Base-by-base conservation (phyloP, 495 filamentous ascomycete genomes). In the Penicillium macrosclerotiorum region DNA sequence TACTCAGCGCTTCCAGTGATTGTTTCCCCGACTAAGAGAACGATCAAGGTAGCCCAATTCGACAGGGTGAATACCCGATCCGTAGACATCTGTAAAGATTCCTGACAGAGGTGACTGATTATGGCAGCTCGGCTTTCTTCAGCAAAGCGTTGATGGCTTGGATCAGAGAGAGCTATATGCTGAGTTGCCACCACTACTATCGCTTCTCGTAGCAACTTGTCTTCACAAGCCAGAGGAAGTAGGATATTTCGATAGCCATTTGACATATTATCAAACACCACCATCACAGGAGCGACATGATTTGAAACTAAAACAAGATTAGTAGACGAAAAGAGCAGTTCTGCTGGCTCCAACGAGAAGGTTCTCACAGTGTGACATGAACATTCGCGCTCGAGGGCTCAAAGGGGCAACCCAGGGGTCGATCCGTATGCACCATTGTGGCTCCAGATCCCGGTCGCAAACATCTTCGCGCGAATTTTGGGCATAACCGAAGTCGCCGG, bases 211-310 rank as follows among this genome's bases (percentile, higher is more conserved):
- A 92, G 72, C 8, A 86, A 82, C 42, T 76, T 72, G 59, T 92
- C 81, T 32, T 79, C 68, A 25, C 85, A 75, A 0, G 88, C 88
- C 63, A 90, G 80, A 8, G 86, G 84, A 6, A 92, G 69, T 44
- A 92, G 66, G 62, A 89, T 78, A 45, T 85, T 82, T 47, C 85
- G 83, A 65, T 89, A 90, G 12, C 86, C 85, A 62, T 89, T 89
- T 44, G 80, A 79, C 46, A 81, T 71, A 25, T 46, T 29, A 45
- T 88, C 83, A 19, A 59, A 29, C 1, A 59, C 33, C 1, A 59
- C 56, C 56, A 59, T 59, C 13, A 59, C 52, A 8, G 56, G 56
- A 5, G 56, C 56, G 11, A 59, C 51, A 25, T 55, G 42, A 14
- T 47, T 20, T 5, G 56, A 40, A 24, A 59, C 46, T 54, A 30